phyloP scores from a whole-genome alignment of 2,329 filamentous ascomycete species.

The Claviceps lovelessii region DNA sequence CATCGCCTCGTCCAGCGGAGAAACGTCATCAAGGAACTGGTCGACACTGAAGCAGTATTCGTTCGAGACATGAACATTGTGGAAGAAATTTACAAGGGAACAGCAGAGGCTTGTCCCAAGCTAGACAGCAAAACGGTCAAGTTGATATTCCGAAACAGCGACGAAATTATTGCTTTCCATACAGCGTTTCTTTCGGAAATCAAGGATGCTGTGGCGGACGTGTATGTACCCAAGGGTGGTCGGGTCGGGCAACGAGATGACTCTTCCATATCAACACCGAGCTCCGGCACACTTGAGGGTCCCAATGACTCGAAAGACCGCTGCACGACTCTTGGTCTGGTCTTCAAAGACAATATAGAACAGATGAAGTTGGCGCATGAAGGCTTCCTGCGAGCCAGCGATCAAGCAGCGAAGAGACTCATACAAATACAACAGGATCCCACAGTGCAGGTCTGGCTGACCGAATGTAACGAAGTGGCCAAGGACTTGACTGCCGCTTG shows the following conservation, averaged over 20 bases:
- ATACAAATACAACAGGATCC: conserved; percentile 49
- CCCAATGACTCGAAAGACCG: conserved; percentile 39
- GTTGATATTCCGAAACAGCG: conserved; percentile 81
- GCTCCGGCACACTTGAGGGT: conserved; percentile 25
- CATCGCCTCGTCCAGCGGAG: conserved; percentile 67
- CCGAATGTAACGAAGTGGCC: conserved; percentile 83
- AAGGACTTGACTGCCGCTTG: conserved; percentile 86
- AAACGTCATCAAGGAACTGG: conserved; percentile 76
- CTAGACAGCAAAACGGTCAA: conserved; percentile 76
- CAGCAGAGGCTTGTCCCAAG: conserved; percentile 65
- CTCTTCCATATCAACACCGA: conserved; percentile 26
- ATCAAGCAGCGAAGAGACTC: conserved; percentile 45
- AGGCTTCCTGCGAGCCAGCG: conserved; percentile 48
- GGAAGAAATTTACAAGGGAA: conserved; percentile 94
- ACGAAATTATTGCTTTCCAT: conserved; percentile 80
- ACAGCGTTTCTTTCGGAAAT: conserved; percentile 64
- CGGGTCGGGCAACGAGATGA: conserved; percentile 28
- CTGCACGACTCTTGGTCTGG: conserved; percentile 35
- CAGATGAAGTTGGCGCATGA: conserved; percentile 48
- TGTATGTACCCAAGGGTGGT: conserved; percentile 54
- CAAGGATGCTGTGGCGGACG: conserved; percentile 62
- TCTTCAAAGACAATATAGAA: conserved; percentile 43
- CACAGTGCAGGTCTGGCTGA: conserved; percentile 68
- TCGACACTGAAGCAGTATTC: conserved; percentile 86
- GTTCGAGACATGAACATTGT: conserved; percentile 94